Evolutionary conservation across 306 rosid species (phyloP), one percentile per base, ranked within the genome.

Genomic region (Lathyrus sativus): DNA sequence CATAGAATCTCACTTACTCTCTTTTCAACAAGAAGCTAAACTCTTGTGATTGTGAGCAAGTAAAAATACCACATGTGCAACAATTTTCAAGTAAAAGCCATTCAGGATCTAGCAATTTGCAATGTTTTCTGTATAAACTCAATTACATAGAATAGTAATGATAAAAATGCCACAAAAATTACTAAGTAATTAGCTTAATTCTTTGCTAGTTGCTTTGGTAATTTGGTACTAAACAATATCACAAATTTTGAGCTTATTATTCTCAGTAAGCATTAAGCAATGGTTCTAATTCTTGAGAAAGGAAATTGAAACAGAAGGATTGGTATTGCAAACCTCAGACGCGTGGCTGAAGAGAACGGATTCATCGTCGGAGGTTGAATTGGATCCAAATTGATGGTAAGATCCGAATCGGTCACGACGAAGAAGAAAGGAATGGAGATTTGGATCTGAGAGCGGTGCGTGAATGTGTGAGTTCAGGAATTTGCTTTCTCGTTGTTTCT

Each of bases 311-410:
- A 77, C 28, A 48, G 42, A 38, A 56, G 29, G 77, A 65, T 10
- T 62, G 39, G 74, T 43, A 68, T 26, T 67, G 68, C 76, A 82
- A 43, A 90, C 99, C 99, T 84, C 67, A 93, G 82, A 54, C 99
- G 96, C 69, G 99, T 93, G 18, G 88, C 92, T 41, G 99, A 93
- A 5, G 95, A 90, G 82, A 93, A 93, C n/a, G 97, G 96, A 75
- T 93, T 93, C 99, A 93, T 93, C 79, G 64, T 81, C 75, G 84
- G 83, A 76, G 84, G 89, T 79, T 82, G 72, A 78, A 75, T 39
- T 87, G 76, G 91, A 86, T 88, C 89, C 79, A 77, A 80, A 57
- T 43, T 63, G 68, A 42, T 17, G 31, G 37, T 28, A 73, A 82
- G 96, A 89, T 90, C 90, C 84, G 78, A 84, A 76, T 60, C 41